Evolutionary conservation across 208 protist genomes (phyloP), one percentile per base, ranked within the genome.

Genomic region (Blechomonas ayalai): DNA sequence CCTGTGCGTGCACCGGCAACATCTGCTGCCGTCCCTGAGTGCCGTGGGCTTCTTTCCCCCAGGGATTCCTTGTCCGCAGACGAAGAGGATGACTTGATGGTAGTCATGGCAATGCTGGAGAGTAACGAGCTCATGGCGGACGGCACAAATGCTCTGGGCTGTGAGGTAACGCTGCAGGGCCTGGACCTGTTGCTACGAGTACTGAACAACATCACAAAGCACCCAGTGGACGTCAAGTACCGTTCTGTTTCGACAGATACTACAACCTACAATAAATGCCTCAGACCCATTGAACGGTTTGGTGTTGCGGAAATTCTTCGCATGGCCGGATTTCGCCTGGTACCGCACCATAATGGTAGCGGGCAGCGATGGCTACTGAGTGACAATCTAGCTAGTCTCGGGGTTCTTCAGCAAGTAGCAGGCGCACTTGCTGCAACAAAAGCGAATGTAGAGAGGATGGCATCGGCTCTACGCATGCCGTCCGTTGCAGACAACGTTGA

Each of bases 71-170:
- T 92, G 7, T 75, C 67, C 1, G 63, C 70, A 19, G 52, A 61
- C 0, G 79, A 92, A 15, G 67, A 88, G 47, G 84, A 83, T 25
- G 63, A 84, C 16, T 28, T 87, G 25, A 52, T 71, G 26, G 31
- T 86, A 32, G 63, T 60, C 12, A 47, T 47, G 45, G 66, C 55
- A 4, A 86, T 87, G 73, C 45, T 89, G 5, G 67, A 85, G 37
- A 84, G 70, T 51, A 88, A 82, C 52, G 72, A 82, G 31, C 66
- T 66, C 22, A 49, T 83, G 18, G 56, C 45, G 10, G 49, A 53
- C 9, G 29, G 31, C 16, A 16, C 19, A 24, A 43, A n/a, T 16
- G 64, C 53, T 1, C 54, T 67, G 31, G 67, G 67, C 9, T 61
- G 82, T 26, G 43, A 64, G 12, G 50, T 43, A 10, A 80, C 73